Percentiles rank a stretch among this genome's conserved stretches.
These are phyloP conservation scores for Dissoconium aciculare DNA, from an alignment of 2,329 filamentous ascomycete species.

Conservation along the genomic window DNA sequence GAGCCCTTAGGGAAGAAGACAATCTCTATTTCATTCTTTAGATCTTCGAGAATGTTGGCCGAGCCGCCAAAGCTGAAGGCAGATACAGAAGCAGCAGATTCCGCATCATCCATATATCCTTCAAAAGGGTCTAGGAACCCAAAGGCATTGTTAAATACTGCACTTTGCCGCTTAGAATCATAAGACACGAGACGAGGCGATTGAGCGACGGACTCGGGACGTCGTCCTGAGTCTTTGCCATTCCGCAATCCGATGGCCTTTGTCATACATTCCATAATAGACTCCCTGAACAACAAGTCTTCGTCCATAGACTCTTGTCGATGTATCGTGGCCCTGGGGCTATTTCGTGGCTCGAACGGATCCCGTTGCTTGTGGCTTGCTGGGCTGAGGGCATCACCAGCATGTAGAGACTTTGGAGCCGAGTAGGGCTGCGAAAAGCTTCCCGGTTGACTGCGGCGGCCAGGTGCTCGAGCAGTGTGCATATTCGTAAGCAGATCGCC, in stretches of 20 bases:
- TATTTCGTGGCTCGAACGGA: constrained; percentile 23
- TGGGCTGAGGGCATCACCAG: constrained; percentile 30
- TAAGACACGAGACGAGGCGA: constrained; percentile 75
- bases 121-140: constrained; percentile 36
- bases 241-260: constrained; percentile 76
- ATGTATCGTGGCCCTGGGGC: constrained; percentile 36
- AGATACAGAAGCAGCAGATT: constrained; percentile 52
- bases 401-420: constrained; percentile 13
- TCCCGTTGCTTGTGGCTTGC: constrained; percentile 31
- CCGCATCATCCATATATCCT: constrained; percentile 71
- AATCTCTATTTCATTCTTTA: constrained; percentile 87
- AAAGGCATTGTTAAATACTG: constrained; percentile 69
- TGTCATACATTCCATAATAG: constrained; percentile 88
- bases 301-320: constrained; percentile 75
- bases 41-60: constrained; percentile 58
- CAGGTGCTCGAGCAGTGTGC: constrained; percentile 49
- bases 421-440: constrained; percentile 37
- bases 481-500: constrained; percentile 68
- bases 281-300: constrained; percentile 74
- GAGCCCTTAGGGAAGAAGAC: constrained; percentile 94
- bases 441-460: constrained; percentile 30
- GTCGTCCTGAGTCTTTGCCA: constrained; percentile 48
- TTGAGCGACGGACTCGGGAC: constrained; percentile 61
- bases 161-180: constrained; percentile 66
- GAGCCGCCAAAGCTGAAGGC: constrained; percentile 39